A percentile compares a stretch with the other conserved stretches of the same genome.
Evolutionary conservation across 306 rosid species (phyloP).

Genomic region (Biancaea sappan): DNA sequence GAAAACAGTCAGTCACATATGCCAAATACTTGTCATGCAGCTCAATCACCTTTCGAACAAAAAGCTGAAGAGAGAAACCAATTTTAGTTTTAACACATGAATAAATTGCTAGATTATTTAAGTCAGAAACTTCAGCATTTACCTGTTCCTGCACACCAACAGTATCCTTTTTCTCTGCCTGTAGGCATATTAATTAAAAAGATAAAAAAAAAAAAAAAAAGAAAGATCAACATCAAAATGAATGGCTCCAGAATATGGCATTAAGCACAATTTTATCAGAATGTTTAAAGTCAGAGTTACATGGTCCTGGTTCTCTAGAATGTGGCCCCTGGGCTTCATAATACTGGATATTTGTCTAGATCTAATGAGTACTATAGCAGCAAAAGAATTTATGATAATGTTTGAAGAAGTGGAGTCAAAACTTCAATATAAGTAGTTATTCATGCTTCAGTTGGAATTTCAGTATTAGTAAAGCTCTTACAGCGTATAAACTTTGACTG

Average conservation of each 20-base stretch:
- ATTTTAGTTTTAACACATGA: slow-evolving; percentile 34
- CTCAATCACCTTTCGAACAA: slow-evolving; percentile 85
- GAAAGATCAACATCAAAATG: slow-evolving; percentile 37
- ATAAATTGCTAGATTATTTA: not conserved
- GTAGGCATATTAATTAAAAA: slow-evolving; percentile 39
- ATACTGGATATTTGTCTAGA: not conserved
- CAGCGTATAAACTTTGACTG: not conserved
- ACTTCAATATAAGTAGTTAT: not conserved
- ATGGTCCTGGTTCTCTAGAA: not conserved
- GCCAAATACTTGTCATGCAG: slow-evolving; percentile 87
- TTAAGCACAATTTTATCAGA: slow-evolving; percentile 22
- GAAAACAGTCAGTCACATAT: slow-evolving; percentile 83
- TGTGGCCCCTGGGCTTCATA: not conserved
- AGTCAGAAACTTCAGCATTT: slow-evolving; percentile 1
- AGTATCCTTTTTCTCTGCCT: slow-evolving; percentile 86
- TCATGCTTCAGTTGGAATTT: not conserved
- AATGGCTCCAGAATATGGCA: slow-evolving; percentile 2
- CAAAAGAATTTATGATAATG: not conserved
- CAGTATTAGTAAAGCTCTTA: not conserved
- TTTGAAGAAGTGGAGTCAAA: not conserved
- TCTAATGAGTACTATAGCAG: not conserved
- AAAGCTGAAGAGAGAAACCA: slow-evolving; percentile 61
- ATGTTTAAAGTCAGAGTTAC: not conserved
- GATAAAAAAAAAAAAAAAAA: slow-evolving; percentile 24
- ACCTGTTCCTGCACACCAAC: slow-evolving; percentile 86